Evolutionary conservation across 371 early-diverging fungal genomes (phyloP).

Genomic region (Amoeboaphelidium protococcarum): DNA sequence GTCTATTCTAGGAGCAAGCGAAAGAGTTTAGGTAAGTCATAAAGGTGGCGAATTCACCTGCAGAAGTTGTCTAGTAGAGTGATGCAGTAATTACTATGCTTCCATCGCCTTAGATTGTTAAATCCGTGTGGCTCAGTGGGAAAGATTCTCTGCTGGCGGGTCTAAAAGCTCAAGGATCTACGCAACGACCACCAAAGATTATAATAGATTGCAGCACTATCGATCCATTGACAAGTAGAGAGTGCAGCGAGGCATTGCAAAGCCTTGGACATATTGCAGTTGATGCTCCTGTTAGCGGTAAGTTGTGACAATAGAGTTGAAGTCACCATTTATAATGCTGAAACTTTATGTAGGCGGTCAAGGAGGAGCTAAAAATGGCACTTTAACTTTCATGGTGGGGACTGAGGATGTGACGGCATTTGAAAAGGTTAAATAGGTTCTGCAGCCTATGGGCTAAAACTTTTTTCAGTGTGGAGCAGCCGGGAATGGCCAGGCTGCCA

Average conservation of each 20-base stretch:
- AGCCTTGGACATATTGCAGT: conserved; percentile 34
- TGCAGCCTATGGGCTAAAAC: conserved; percentile 70
- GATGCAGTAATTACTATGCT: conserved; percentile 74
- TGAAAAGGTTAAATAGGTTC: conserved; percentile 28
- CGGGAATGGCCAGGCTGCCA: conserved; percentile 79
- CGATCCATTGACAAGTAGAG: conserved; percentile 34
- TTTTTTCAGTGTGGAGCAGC: conserved; percentile 63
- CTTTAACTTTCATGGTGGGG: conserved; percentile 95
- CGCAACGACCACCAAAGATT: too few relatives aligned
- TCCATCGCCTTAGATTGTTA: conserved; percentile 53
- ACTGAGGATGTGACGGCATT: conserved; percentile 24
- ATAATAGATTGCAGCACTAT: conserved; percentile 90
- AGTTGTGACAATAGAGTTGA: conserved; percentile 13
- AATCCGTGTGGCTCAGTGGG: conserved; percentile 39
- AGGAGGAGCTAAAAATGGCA: conserved; percentile 64
- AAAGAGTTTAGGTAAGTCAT: conserved; percentile 11
- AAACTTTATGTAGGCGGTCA: conserved; percentile 19
- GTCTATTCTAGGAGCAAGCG: too few relatives aligned
- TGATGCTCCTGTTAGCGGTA: conserved; percentile 92
- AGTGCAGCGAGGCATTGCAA: conserved; percentile 27
- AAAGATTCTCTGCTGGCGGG: conserved; percentile 25
- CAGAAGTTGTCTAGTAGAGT: conserved; percentile 37
- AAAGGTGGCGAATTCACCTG: conserved; percentile 22
- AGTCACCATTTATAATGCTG: neutral
- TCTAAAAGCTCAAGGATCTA: conserved; percentile 22